Percentiles rank a stretch among this genome's conserved stretches.
Conservation (phyloP, 306 rosid genomes). For the Gastrolobium bilobum region DNA sequence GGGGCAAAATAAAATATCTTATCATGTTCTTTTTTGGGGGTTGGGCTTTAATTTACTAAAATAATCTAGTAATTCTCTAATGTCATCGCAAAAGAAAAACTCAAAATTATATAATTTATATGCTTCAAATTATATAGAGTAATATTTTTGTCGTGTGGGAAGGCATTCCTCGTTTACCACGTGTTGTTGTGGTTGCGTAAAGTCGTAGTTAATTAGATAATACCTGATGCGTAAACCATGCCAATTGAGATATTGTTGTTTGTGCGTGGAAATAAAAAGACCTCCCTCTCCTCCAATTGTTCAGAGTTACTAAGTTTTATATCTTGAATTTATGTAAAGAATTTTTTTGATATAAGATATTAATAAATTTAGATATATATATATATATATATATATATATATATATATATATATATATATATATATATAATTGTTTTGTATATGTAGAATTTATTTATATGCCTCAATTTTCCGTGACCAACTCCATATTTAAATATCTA, state of each 20-base stretch:
- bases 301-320: background rate
- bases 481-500: background rate
- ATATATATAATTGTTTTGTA: too few relatives aligned
- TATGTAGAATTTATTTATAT: too few relatives aligned
- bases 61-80: background rate
- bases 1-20: background rate
- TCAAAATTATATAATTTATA: background rate
- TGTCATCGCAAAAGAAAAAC: background rate
- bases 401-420: too few relatives aligned
- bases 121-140: background rate
- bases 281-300: background rate
- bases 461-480: too few relatives aligned
- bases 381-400: too few relatives aligned
- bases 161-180: background rate
- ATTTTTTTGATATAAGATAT: background rate
- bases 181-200: background rate
- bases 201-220: conserved; percentile 1
- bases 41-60: background rate
- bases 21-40: background rate
- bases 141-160: background rate
- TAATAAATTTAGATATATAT: background rate
- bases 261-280: conserved; percentile 16
- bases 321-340: background rate
- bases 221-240: background rate
- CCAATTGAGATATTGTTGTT: background rate